Evolutionary conservation across 164 flowering plant genomes (phyloP), one percentile per base, ranked within the genome.

Genomic region (Stephania yunnanensis): DNA sequence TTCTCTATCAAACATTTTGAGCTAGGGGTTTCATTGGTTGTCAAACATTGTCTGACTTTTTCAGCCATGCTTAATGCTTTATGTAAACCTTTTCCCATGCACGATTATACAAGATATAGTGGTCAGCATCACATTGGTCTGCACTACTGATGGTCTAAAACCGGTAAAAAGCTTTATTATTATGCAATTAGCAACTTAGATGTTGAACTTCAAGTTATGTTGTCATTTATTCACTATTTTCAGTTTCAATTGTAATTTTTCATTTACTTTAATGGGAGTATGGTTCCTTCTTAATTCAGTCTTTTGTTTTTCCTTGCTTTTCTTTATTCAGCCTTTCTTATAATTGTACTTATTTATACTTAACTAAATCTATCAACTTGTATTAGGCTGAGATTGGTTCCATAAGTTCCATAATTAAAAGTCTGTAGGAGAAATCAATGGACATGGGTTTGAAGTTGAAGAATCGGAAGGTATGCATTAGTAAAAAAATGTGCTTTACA

Each of bases 371-470:
- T 36, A 36, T 36, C 3, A 36, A 36, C 42, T 79, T 71, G 31
- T 83, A 70, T 79, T 78, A 95, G 99, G 87, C 83, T 72, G 99
- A 95, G 88, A 95, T 95, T 82, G 99, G 99, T 77, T 95, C 98
- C 70, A 95, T 95, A 76, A 95, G 99, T 83, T 87, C 98, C 73
- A 97, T 91, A 80, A 95, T 95, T 42, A 95, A 93, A 86, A 86
- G 90, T 76, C 97, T 95, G 64, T 98, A 95, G 75, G 99, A 95
- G 89, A 93, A 92, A 83, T 95, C 99, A 31, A 92, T 93, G 98
- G 98, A 91, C 80, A 95, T 95, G 99, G 97, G 98, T 75, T 83
- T 93, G 80, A 95, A 88, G 90, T 87, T 95, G 78, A 93, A 93
- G 84, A 95, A 95, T 83, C 97, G 99, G 77, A 95, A 93, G 99